Base-by-base conservation (phyloP, 495 filamentous ascomycete species). In the Acidomyces sp. region DNA sequence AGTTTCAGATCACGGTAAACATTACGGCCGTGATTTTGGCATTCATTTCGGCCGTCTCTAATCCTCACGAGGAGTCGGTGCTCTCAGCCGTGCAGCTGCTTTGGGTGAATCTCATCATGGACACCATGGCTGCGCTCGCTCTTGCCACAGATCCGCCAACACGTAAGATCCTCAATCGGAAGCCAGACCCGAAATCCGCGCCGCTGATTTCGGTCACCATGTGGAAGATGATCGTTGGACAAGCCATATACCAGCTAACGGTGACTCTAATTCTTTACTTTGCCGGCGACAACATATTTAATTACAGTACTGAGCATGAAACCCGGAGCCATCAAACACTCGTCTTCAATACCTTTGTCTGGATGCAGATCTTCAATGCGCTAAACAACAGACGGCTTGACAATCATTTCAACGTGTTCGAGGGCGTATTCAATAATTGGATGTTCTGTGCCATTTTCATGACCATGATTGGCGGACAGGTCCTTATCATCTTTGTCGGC, bases 221-320 rank as follows among this genome's bases (percentile, higher is more conserved):
- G 82, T 88, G 82, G 83, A 93, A 93, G 62, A 93, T 90, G 82
- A 88, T 93, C 35, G 69, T 85, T 41, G 83, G 83, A 13, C 85
- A 93, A 57, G 67, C 80, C 12, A 77, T 90, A 44, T 92, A 78
- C 54, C 82, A 92, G 55, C 64, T 93, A 18, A 66, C 72, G n/a
- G 78, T 93, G 4, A 85, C 79, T 0, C 67, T 92, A 18, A 66
- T 82, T 19, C 65, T 92, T 11, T 70, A 87, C 60, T 92, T 88
- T 59, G 77, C 70, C 19, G 85, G 85, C 3, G 43, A 44, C 10
- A 45, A 51, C 1, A 80, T 90, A 25, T 63, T 90, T 11, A 57
- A 64, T 12, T 85, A 82, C 55, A 43, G 41, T 37, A 49, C 25
- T 35, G 54, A 57, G 6, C 20, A 4, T 13, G 53, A 69, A 27